Evolutionary conservation across 2,329 filamentous ascomycete species (phyloP), one percentile per base, ranked within the genome.

Genomic region (Diaporthe australafricana): DNA sequence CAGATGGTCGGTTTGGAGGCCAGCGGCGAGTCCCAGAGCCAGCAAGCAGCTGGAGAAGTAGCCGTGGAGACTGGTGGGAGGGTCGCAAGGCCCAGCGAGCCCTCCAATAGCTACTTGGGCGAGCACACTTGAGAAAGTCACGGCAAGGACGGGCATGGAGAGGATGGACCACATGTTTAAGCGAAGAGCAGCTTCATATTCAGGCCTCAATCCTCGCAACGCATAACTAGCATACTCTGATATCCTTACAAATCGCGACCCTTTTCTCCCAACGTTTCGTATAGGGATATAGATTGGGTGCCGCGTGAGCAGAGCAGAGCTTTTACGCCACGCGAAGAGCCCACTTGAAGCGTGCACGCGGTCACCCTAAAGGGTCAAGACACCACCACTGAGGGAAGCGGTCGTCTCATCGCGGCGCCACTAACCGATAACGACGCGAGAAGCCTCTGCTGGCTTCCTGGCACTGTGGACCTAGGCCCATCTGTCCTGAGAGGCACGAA

Each of bases 131-230:
- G 12, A 12, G n/a, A 5, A 3, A 35, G 5, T 35, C 60, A 63
- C 57, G 3, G 2, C 8, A 7, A 5, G 2, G 16, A 35, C 2
- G 5, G 7, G 14, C 20, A n/a, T 8, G 20, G 27, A 17, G n/a
- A 20, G 6, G 25, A 11, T 22, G 11, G 14, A 25, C 25, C 56
- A 20, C 5, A 1, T 11, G 14, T n/a, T n/a, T 32, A 5, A 25
- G 27, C 47, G 42, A 48, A 35, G 60, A 63, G 60, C 60, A 48
- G 60, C 42, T 48, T 63, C 16, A 48, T 48, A 48, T 63, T 63
- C 42, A 48, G 60, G 42, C 30, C 27, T 30, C 30, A 12, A 48
- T 35, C 35, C 60, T 48, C 60, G 42, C 60, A 20, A 12, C 45
- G 27, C 6, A 9, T 22, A 47, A 25, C 60, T 63, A 48, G 60